phyloP scores from a whole-genome alignment of 164 flowering plant genomes.

The Buxus sempervirens region DNA sequence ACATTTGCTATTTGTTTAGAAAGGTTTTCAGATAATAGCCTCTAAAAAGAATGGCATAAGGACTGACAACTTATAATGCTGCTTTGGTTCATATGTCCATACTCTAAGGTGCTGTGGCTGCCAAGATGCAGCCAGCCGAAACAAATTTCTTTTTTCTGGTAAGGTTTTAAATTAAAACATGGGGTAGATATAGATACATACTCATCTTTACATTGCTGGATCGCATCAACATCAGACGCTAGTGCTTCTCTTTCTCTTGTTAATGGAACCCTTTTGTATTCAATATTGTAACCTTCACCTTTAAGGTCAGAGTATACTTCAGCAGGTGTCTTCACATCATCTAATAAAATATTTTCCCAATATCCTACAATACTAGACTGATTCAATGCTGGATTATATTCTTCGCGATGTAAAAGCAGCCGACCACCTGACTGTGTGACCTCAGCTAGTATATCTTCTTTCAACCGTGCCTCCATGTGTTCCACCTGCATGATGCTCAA shows the following conservation, averaged over 20 bases:
- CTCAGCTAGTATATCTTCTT: conserved; percentile 87
- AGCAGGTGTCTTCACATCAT: conserved; percentile 85
- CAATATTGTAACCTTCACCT: conserved; percentile 60
- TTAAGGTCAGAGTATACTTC: conserved; percentile 72
- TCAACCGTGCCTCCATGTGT: conserved; percentile 86
- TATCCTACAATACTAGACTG: conserved; percentile 78
- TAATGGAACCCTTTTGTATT: conserved; percentile 75
- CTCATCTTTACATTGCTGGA: conserved; percentile 51
- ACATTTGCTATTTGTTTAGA: background rate
- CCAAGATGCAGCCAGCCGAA: background rate
- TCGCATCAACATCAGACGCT: conserved; percentile 88
- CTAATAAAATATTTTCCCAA: conserved; percentile 85
- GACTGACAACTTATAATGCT: background rate
- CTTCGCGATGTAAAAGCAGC: conserved; percentile 95
- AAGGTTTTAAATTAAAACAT: too few relatives aligned
- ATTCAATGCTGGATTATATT: conserved; percentile 61
- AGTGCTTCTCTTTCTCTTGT: conserved; percentile 89
- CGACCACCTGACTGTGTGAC: conserved; percentile 69
- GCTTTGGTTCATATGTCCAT: background rate
- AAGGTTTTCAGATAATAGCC: background rate
- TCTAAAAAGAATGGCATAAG: background rate
- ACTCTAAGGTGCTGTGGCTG: background rate
- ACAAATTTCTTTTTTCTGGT: background rate
- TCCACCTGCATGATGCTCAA: conserved; percentile 58
- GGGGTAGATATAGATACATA: conserved; percentile 10